Evolutionary conservation across 2,329 filamentous ascomycete species (phyloP).

Genomic region (Nemania abortiva): DNA sequence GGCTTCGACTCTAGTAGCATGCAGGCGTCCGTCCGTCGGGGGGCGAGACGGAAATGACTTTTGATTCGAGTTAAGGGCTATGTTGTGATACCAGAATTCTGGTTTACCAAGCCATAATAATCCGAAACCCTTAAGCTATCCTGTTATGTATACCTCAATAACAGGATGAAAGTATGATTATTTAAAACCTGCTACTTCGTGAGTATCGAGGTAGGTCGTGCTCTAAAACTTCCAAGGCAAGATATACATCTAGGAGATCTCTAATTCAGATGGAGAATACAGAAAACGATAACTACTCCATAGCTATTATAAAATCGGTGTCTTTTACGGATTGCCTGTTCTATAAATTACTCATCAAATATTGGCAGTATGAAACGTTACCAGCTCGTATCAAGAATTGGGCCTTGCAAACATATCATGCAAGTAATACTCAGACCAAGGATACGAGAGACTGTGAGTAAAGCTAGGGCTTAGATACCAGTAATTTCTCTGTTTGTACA

Average conservation of each 20-base stretch:
- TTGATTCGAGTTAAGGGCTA: conserved; percentile 39
- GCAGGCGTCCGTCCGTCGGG: conserved; percentile 46
- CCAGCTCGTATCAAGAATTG: background rate
- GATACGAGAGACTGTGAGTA: background rate
- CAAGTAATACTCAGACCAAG: background rate
- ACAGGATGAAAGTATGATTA: background rate
- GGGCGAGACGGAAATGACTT: conserved; percentile 36
- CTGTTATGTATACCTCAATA: conserved; percentile 17
- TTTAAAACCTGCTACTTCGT: background rate
- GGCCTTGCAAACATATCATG: conserved; percentile 16
- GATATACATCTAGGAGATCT: background rate
- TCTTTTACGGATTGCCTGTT: background rate
- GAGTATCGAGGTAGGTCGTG: conserved; percentile 11
- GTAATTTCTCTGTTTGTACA: conserved; percentile 15
- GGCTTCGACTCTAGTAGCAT: conserved; percentile 38
- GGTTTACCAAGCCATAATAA: conserved; percentile 31
- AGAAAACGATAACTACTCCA: background rate
- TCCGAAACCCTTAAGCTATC: conserved; percentile 22
- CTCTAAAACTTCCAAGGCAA: background rate
- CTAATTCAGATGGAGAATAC: background rate
- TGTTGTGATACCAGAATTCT: conserved; percentile 22
- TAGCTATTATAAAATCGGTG: background rate
- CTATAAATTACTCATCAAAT: background rate
- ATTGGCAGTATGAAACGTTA: background rate
- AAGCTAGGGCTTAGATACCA: background rate